phyloP scores from a whole-genome alignment of 2,329 filamentous ascomycete species.

The Colletotrichum sp. region DNA sequence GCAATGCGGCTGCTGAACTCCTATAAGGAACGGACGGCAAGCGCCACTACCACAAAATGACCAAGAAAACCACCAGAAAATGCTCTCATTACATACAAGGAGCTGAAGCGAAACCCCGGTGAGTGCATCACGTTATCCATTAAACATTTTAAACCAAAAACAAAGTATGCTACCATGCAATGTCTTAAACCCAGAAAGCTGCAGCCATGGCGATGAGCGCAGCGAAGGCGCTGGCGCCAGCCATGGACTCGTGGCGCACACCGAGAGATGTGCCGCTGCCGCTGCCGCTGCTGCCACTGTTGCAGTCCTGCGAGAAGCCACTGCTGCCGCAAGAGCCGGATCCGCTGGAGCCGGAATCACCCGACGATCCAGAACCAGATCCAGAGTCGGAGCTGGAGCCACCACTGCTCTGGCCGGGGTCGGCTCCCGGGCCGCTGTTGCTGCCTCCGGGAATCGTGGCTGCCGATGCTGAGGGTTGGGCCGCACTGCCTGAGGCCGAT shows the following conservation, averaged over 20 bases:
- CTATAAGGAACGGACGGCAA: constrained; percentile 20
- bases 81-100: constrained; percentile 9
- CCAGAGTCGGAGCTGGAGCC: constrained; percentile 22
- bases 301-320: constrained; percentile 46
- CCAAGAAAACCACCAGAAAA: neutral
- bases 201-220: constrained; percentile 38
- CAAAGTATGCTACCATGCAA: neutral
- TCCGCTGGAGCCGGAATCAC: constrained; percentile 17
- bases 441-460: constrained; percentile 36
- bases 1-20: neutral
- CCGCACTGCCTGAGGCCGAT: constrained; percentile 20
- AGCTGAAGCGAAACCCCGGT: neutral
- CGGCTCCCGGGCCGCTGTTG: constrained; percentile 26
- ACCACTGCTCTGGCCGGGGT: constrained; percentile 25
- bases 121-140: neutral
- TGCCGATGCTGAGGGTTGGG: neutral
- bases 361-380: constrained; percentile 6
- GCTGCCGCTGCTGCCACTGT: constrained; percentile 20
- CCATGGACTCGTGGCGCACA: constrained; percentile 28
- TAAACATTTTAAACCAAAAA: neutral
- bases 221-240: constrained; percentile 40
- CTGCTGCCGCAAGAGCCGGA: constrained; percentile 33
- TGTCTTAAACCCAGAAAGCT: constrained; percentile 32
- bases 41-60: constrained; percentile 14
- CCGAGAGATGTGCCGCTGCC: constrained; percentile 24